Conservation (phyloP, 768 basidiomycete genomes). For the Gloeopeniophorella convolvens region DNA sequence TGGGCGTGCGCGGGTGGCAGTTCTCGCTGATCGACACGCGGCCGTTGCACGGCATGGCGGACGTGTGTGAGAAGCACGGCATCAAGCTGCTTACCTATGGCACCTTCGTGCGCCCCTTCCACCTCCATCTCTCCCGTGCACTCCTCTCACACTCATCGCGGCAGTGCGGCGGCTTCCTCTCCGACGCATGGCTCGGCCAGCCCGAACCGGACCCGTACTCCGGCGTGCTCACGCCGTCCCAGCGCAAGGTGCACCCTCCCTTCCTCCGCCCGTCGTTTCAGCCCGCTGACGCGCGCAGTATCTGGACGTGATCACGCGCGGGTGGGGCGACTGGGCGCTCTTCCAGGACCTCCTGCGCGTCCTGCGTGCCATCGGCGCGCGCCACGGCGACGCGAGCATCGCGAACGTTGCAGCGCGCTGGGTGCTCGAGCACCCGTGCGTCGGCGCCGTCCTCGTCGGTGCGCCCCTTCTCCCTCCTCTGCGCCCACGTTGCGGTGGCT, state of each 20-base stretch:
- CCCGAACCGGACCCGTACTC: conserved; percentile 69
- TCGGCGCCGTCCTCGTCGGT: conserved; percentile 80
- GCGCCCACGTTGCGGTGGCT: background rate
- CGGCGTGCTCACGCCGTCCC: conserved; percentile 67
- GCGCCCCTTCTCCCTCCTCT: conserved; percentile 16
- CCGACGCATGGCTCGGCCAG: conserved; percentile 65
- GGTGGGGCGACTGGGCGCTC: conserved; percentile 72
- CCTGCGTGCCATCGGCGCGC: conserved; percentile 59
- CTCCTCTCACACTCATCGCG: conserved; percentile 11
- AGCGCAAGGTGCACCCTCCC: conserved; percentile 50
- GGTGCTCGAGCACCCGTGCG: conserved; percentile 72
- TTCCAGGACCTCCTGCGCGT: conserved; percentile 61
- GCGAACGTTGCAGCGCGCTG: conserved; percentile 78
- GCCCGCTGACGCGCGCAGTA: conserved; percentile 41
- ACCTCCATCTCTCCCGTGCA: conserved; percentile 5
- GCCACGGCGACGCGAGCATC: conserved; percentile 58
- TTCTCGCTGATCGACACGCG: conserved; percentile 79
- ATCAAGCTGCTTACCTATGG: conserved; percentile 79
- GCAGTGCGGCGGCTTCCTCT: conserved; percentile 79
- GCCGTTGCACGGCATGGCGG: conserved; percentile 69
- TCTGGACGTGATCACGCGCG: conserved; percentile 73
- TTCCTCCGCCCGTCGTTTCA: background rate
- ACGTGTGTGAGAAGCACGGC: conserved; percentile 65
- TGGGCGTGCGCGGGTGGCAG: too few relatives aligned
- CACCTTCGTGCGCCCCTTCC: conserved; percentile 51